These are phyloP conservation scores for Cystoderma amianthinum DNA, from an alignment of 768 basidiomycete species.

Conservation along the genomic window DNA sequence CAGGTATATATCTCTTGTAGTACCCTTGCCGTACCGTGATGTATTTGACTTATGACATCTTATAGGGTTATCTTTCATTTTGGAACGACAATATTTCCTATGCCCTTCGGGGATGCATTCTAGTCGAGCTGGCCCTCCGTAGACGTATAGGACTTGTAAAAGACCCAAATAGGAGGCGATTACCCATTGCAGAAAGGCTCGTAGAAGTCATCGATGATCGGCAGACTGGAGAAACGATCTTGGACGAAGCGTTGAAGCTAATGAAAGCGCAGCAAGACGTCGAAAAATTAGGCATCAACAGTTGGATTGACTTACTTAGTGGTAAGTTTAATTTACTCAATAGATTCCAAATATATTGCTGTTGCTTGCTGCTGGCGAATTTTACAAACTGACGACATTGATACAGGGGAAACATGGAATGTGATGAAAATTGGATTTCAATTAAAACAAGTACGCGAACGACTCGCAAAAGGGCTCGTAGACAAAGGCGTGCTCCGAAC, in stretches of 20 bases:
- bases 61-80: constrained; percentile 86
- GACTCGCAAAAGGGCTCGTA: constrained; percentile 93
- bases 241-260: constrained; percentile 95
- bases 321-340: constrained; percentile 50
- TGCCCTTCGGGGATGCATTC: constrained; percentile 95
- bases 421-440: constrained; percentile 99
- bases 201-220: constrained; percentile 90
- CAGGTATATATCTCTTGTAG: constrained; percentile 52
- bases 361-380: background rate
- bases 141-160: constrained; percentile 86
- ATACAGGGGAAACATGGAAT: constrained; percentile 96
- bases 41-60: constrained; percentile 7
- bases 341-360: background rate
- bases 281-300: constrained; percentile 77
- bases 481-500: constrained; percentile 99
- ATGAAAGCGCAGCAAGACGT: constrained; percentile 77
- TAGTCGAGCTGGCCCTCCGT: constrained; percentile 94
- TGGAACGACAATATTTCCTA: constrained; percentile 99
- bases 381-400: constrained; percentile 1
- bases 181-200: constrained; percentile 73
- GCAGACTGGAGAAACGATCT: constrained; percentile 91
- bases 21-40: constrained; percentile 1
- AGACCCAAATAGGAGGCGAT: constrained; percentile 71
- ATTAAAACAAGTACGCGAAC: constrained; percentile 96
- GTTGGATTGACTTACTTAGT: constrained; percentile 92